These are phyloP conservation scores for Candida michaelii DNA, from an alignment of 805 yeast species.

Conservation along the genomic window DNA sequence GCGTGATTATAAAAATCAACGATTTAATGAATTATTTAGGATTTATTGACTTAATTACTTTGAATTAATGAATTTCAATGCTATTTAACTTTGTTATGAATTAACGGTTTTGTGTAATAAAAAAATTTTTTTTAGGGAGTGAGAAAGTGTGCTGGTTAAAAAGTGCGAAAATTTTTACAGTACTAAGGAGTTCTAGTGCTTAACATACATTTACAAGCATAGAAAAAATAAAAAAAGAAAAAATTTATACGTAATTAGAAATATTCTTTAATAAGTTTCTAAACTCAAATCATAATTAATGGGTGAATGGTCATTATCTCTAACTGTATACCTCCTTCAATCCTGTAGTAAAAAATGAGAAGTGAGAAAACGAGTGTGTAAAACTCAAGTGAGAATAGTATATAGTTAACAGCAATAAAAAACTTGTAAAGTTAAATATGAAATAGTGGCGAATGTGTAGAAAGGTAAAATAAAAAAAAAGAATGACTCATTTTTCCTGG, in stretches of 20 bases:
- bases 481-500: constrained; percentile 5
- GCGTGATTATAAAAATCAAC: neutral
- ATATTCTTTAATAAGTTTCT: too few species aligned
- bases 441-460: neutral
- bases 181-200: neutral
- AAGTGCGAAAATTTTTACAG: constrained; percentile 5
- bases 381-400: constrained; percentile 1
- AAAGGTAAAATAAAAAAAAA: neutral
- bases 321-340: too few species aligned
- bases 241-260: neutral
- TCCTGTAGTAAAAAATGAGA: neutral
- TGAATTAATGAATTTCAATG: constrained; percentile 3
- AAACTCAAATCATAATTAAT: too few species aligned
- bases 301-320: too few species aligned
- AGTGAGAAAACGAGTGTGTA: constrained; percentile 6
- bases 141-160: constrained; percentile 9
- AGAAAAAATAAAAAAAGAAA: constrained; percentile 1
- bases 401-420: constrained; percentile 5
- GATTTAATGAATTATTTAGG: neutral
- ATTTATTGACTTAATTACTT: neutral
- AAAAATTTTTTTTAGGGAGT: constrained; percentile 7
- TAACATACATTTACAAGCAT: neutral
- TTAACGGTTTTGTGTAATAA: constrained; percentile 3
- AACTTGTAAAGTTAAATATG: neutral
- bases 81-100: constrained; percentile 1